Base-by-base conservation (phyloP, 805 yeast genomes). In the Sugiyamaella boreocaroliniensis region DNA sequence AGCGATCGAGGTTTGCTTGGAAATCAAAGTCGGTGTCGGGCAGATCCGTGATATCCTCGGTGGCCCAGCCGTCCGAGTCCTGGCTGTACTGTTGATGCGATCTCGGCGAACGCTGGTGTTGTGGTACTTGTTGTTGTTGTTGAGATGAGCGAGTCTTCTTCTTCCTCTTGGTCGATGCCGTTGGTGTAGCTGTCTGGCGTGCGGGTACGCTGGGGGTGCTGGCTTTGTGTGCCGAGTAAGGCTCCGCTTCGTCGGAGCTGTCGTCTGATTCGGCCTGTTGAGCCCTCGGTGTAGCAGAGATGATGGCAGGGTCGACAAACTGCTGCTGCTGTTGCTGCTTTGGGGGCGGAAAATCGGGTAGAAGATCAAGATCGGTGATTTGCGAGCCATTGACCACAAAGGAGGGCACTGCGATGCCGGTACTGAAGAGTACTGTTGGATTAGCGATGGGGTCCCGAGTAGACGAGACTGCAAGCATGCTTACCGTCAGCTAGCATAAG, bases 21-120 rank as follows among this genome's bases (percentile, higher is more conserved):
- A 90, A 90, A 66, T 90, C 97, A 68, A 90, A 90, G 57, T 89
- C 97, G 74, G 65, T 79, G 76, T 54, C 72, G 69, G 52, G 69
- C 58, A 32, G 80, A 43, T 74, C 80, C 2, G 72, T 71, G 11
- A 70, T 68, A 16, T 68, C 63, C 11, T 63, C 63, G 22, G 59
- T 60, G 16, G 62, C 64, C 61, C 64, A 59, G 41, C 53, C 60
- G 16, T 37, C 49, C 11, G 54, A 40, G 47, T 22, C 49, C 50
- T 49, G 14, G 8, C 16, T 14, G 26, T 42, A 43, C 43, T 37
- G 44, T 2, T 16, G 14, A 15, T n/a, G 15, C 10, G 19, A 26
- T n/a, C n/a, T n/a, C n/a, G n/a, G n/a, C 18, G 41, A 12, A 29
- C 41, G 18, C 40, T 16, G 6, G 15, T 15, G 18, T 16, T 14